phyloP scores from a whole-genome alignment of 2,329 filamentous ascomycete genomes.

The Incumbomyces lentus region DNA sequence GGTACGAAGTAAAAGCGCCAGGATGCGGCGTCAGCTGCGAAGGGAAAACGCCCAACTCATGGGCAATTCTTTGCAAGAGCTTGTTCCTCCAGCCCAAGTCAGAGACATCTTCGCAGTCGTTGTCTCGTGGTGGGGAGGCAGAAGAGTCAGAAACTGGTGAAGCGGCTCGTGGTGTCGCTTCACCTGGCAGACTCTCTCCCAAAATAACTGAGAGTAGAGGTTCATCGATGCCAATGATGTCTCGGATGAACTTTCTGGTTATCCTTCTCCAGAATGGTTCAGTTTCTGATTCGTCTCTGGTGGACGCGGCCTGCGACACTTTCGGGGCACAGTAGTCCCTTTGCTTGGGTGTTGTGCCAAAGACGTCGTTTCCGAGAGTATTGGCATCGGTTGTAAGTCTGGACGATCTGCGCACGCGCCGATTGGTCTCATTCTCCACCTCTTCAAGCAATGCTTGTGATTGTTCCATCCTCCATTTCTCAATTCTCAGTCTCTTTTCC shows the following conservation, averaged over 20 bases:
- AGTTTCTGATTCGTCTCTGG: conserved; percentile 31
- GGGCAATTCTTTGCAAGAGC: conserved; percentile 72
- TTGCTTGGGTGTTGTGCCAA: conserved; percentile 20
- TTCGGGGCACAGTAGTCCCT: conserved; percentile 13
- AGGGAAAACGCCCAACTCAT: conserved; percentile 74
- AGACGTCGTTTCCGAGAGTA: conserved; percentile 11
- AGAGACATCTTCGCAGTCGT: neutral
- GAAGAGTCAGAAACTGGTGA: conserved; percentile 9
- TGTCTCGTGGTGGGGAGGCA: conserved; percentile 17
- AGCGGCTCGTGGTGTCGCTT: conserved; percentile 24
- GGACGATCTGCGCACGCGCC: conserved; percentile 43
- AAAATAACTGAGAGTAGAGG: conserved; percentile 74
- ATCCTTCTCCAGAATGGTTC: conserved; percentile 71
- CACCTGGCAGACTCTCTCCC: conserved; percentile 60
- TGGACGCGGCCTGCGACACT: conserved; percentile 1
- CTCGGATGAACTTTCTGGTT: conserved; percentile 74
- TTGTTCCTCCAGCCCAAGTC: conserved; percentile 57
- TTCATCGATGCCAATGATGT: conserved; percentile 86
- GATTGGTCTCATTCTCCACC: conserved; percentile 73
- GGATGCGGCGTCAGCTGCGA: conserved; percentile 77
- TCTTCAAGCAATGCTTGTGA: conserved; percentile 76
- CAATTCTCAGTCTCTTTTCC: conserved; percentile 74
- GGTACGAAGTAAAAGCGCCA: conserved; percentile 77
- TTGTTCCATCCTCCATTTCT: conserved; percentile 85
- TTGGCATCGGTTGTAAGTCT: conserved; percentile 10